Evolutionary conservation across 1,284 basidiomycete species (phyloP).

Genomic region (Trichosporon sp.): DNA sequence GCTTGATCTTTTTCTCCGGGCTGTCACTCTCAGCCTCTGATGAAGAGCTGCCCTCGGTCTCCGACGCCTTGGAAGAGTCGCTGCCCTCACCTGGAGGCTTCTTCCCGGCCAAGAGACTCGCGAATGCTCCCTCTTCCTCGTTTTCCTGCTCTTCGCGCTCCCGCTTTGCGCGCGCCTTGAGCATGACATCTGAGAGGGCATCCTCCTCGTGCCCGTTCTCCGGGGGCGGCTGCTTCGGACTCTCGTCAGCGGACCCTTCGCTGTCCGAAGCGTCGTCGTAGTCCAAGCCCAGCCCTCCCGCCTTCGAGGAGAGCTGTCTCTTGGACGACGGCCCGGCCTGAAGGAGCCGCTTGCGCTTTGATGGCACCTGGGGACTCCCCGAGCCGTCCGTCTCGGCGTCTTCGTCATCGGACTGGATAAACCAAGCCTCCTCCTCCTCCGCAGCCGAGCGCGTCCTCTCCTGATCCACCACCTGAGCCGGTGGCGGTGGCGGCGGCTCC

Average conservation of each 20-base stretch:
- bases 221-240: not conserved
- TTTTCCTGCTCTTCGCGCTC: slow-evolving; percentile 65
- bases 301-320: slow-evolving; percentile 11
- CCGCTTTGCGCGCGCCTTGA: slow-evolving; percentile 63
- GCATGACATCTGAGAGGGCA: slow-evolving; percentile 50
- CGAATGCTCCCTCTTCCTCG: slow-evolving; percentile 55
- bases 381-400: slow-evolving; percentile 19
- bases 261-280: slow-evolving; percentile 49
- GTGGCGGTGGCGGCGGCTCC: slow-evolving; percentile 63
- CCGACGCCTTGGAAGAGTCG: not conserved
- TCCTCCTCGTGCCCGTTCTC: slow-evolving; percentile 25
- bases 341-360: slow-evolving; percentile 31
- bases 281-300: slow-evolving; percentile 35
- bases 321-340: slow-evolving; percentile 17
- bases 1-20: slow-evolving; percentile 37
- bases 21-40: slow-evolving; percentile 2
- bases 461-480: slow-evolving; percentile 53
- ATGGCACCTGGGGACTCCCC: slow-evolving; percentile 10
- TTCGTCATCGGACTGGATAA: slow-evolving; percentile 66
- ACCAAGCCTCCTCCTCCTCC: slow-evolving; percentile 76
- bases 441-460: slow-evolving; percentile 56
- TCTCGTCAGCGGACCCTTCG: slow-evolving; percentile 34
- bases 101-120: slow-evolving; percentile 9
- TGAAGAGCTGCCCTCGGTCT: not conserved
- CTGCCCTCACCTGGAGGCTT: not conserved